Conservation (phyloP, 139 green algal genomes). For the Mesotaenium endlicherianum region DNA sequence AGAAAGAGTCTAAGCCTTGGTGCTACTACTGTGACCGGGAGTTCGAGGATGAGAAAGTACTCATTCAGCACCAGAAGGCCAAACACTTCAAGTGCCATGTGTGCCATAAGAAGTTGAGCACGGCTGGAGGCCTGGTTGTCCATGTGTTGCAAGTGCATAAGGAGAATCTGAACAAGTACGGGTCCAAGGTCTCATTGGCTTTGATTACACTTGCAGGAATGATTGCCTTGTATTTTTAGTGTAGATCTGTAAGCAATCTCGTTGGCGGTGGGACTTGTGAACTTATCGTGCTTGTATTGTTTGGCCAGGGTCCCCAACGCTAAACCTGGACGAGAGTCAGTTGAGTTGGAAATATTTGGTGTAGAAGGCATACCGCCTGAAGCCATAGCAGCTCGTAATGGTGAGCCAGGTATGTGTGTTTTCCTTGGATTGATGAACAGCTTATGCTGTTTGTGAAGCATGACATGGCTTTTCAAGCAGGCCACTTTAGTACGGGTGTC, state of each 20-base stretch:
- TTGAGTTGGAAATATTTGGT: slow-evolving; percentile 87
- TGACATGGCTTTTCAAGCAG: too few species aligned
- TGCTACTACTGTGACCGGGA: slow-evolving; percentile 88
- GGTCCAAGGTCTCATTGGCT: background rate
- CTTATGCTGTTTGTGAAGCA: too few species aligned
- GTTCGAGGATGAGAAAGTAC: slow-evolving; percentile 80
- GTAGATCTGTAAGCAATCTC: background rate
- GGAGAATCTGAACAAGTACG: slow-evolving; percentile 61
- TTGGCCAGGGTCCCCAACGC: slow-evolving; percentile 67
- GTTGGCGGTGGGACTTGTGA: background rate
- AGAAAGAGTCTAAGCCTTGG: slow-evolving; percentile 54
- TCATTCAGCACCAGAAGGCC: slow-evolving; percentile 86
- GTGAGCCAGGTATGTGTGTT: slow-evolving; percentile 29
- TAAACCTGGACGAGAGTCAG: slow-evolving; percentile 68
- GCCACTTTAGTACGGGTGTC: too few species aligned
- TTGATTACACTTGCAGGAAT: background rate
- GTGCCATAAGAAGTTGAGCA: slow-evolving; percentile 79
- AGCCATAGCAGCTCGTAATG: slow-evolving; percentile 57
- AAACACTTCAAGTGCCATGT: slow-evolving; percentile 81
- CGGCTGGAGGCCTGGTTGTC: slow-evolving; percentile 73
- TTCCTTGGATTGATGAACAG: too few species aligned
- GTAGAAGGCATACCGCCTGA: slow-evolving; percentile 78
- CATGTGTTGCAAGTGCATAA: slow-evolving; percentile 90
- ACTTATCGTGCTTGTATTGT: background rate
- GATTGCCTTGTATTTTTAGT: background rate